Evolutionary conservation across 176 grass and related monocot genomes (phyloP), one percentile per base, ranked within the genome.

Genomic region (Thalia dealbata): DNA sequence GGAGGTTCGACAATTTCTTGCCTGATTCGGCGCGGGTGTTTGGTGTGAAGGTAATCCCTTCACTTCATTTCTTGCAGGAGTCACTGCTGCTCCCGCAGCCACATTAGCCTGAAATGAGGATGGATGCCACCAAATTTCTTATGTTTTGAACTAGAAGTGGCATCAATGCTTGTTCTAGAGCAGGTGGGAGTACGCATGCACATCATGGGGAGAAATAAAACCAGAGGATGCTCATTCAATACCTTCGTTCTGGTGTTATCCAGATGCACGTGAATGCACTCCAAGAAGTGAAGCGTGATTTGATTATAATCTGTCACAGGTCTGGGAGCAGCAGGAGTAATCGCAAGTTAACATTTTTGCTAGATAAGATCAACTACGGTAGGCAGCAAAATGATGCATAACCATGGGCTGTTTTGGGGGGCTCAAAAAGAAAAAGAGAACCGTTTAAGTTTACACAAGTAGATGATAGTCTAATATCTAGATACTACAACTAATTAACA

Each of bases 211-310:
- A 26, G 24, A 29, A 19, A 82, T 23, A 64, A 55, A 6, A 38
- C 3, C 4, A 4, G 4, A 71, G 5, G 69, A 79, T 72, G 78
- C 2, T 71, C 30, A 51, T 35, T 51, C 18, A 67, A 24, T 91
- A 96, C 92, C 87, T 88, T 96, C 64, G 54, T 0, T 72, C 60
- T 89, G 21, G 78, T 91, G 60, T 86, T 84, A 46, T 92, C 80
- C 84, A 96, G 58, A 86, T 96, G 89, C 18, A 89, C 86, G 76
- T 92, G 73, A 81, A 96, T 86, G 79, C 89, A 96, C 64, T 92
- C 78, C 43, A 96, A 67, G 85, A 92, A 92, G 73, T 97, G 93
- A 69, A 84, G 87, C 2, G 89, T 90, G 64, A 97, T 64, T 32
- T 92, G 78, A 75, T 92, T 92, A 81, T 88, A 97, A 71, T 92